phyloP scores from a whole-genome alignment of 192 early-diverging fungal species.

The Podila epigama region DNA sequence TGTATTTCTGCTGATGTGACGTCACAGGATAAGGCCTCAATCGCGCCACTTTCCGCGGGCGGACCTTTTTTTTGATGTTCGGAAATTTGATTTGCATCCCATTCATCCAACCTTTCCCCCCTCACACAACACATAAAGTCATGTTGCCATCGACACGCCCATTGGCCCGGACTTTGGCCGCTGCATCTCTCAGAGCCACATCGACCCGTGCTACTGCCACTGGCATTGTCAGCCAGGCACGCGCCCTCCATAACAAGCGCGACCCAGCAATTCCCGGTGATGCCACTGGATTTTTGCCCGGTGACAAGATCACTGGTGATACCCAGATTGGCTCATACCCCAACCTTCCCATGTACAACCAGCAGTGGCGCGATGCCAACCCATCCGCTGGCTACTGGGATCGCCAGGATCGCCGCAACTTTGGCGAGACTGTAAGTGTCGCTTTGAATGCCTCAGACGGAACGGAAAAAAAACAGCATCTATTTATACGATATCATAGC shows the following conservation, averaged over 20 bases:
- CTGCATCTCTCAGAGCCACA: background rate
- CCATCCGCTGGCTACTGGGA: constrained; percentile 67
- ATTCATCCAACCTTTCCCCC: background rate
- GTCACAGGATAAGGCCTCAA: too few species aligned
- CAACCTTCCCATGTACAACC: constrained; percentile 69
- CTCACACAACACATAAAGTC: background rate
- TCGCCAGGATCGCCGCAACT: constrained; percentile 78
- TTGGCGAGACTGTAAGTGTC: constrained; percentile 68
- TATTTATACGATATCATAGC: too few species aligned
- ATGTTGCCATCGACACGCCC: constrained; percentile 6
- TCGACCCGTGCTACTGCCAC: background rate
- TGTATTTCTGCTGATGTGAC: too few species aligned
- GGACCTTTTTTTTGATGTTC: too few species aligned
- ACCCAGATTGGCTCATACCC: constrained; percentile 82
- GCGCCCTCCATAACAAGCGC: constrained; percentile 9
- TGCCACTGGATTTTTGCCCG: constrained; percentile 36
- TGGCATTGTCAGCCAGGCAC: background rate
- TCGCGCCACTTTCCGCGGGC: too few species aligned
- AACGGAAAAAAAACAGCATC: background rate
- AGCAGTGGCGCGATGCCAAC: constrained; percentile 65
- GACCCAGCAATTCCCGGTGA: constrained; percentile 48
- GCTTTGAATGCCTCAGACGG: background rate
- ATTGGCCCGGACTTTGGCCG: background rate
- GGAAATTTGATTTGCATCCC: background rate
- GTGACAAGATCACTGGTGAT: constrained; percentile 58